Evolutionary conservation across 352 stramenopile species (phyloP).

Genomic region (Aphanomyces astaci): DNA sequence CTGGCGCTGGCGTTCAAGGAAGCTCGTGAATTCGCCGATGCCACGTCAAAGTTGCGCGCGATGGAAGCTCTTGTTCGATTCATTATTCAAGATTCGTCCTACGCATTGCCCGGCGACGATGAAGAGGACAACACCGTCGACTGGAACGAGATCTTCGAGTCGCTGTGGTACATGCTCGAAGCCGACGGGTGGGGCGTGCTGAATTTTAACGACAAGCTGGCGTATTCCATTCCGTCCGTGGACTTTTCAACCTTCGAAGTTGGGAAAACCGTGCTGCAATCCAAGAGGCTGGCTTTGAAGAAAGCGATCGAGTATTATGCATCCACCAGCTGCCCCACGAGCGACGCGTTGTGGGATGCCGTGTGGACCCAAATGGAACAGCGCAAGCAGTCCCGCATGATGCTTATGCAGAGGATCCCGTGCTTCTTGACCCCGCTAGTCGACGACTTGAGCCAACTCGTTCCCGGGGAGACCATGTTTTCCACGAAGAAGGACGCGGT

Average conservation of each 20-base stretch:
- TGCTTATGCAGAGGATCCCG: not conserved
- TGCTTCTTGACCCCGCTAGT: slow-evolving; percentile 1
- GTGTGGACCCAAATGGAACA: slow-evolving; percentile 19
- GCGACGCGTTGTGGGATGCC: not conserved
- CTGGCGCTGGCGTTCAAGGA: not conserved
- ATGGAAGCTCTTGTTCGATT: slow-evolving; percentile 9
- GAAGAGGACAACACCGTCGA: slow-evolving; percentile 27
- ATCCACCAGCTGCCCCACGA: not conserved
- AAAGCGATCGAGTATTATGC: slow-evolving; percentile 45
- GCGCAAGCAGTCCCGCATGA: slow-evolving; percentile 10
- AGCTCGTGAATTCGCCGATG: slow-evolving; percentile 2
- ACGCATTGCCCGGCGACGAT: not conserved
- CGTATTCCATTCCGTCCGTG: slow-evolving; percentile 58
- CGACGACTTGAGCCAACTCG: not conserved
- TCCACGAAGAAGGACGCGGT: slow-evolving; percentile 19
- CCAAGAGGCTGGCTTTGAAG: slow-evolving; percentile 47
- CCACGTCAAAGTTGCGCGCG: slow-evolving; percentile 2
- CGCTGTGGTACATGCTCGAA: slow-evolving; percentile 49
- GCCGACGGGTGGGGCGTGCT: slow-evolving; percentile 53
- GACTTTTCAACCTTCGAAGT: slow-evolving; percentile 58
- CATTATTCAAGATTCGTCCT: slow-evolving; percentile 10
- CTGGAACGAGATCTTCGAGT: slow-evolving; percentile 33
- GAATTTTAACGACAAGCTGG: slow-evolving; percentile 36
- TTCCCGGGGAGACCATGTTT: slow-evolving; percentile 9
- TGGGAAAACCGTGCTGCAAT: slow-evolving; percentile 67